Evolutionary conservation across 305 asterid genomes (phyloP), one percentile per base, ranked within the genome.

Genomic region (Fraxinus latifolia): DNA sequence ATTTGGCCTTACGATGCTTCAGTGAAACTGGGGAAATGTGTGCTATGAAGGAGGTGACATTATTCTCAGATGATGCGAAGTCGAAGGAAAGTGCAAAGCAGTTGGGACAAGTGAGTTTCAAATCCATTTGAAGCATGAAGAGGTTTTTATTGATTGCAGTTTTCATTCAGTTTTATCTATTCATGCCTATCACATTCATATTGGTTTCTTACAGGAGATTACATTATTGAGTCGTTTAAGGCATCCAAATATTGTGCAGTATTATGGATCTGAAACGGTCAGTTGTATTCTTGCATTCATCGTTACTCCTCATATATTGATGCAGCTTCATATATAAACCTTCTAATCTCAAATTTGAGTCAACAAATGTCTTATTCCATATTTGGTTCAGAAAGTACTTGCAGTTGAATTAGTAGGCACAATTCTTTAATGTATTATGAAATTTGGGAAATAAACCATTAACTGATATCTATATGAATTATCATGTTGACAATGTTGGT

Each of bases 221-320:
- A 84, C 90, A 53, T 84, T 90, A 80, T 87, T 96, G 87, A 96
- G 99, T 84, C 96, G 97, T 78, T 89, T 94, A 83, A 88, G 97
- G 81, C 99, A 96, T 89, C 94, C 95, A 60, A 96, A 96, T 78
- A 94, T 96, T 76, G 98, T 96, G 87, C 99, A 93, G 90, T 96
- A 94, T 85, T 93, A 92, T 79, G 99, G 98, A 79, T 91, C 94
- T 78, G 99, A 96, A 90, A 83, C 89, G 93, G 99, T 94, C 72
- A 91, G 97, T 89, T 77, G 39, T 77, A 53, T 67, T 79, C 77
- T 76, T 31, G 67, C 55, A 15, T 27, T 21, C 4, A 33, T 25
- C 72, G 33, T 80, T 72, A 11, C 47, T 72, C 44, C 21, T 71
- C 33, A 27, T 74, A 19, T 67, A 47, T 6, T 36, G 70, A 73